Conservation (phyloP, 176 grass and related monocot genomes). For the Rhynchospora pubera region DNA sequence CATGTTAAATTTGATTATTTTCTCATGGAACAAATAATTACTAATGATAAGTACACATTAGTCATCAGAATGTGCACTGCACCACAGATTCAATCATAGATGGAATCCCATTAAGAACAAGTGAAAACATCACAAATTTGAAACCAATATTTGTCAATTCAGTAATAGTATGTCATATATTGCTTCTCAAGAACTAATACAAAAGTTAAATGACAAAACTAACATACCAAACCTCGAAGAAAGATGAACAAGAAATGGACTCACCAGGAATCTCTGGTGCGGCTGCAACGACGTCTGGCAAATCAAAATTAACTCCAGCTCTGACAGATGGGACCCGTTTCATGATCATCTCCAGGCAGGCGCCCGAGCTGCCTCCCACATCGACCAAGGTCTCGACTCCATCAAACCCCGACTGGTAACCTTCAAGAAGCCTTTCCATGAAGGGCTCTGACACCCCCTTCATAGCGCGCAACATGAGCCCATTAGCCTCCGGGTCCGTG, state of each 20-base stretch:
- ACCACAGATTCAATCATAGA: background rate
- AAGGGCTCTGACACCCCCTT: slow-evolving; percentile 70
- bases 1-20: background rate
- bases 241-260: background rate
- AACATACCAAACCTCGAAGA: background rate
- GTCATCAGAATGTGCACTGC: background rate
- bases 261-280: slow-evolving; percentile 49
- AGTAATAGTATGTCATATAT: background rate
- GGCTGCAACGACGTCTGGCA: slow-evolving; percentile 64
- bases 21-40: background rate
- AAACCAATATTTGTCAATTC: background rate
- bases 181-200: background rate
- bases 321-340: slow-evolving; percentile 24
- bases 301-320: slow-evolving; percentile 76
- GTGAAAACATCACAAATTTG: background rate
- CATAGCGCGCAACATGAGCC: slow-evolving; percentile 67
- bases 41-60: background rate
- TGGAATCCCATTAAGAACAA: background rate
- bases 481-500: slow-evolving; percentile 43
- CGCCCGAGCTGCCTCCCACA: slow-evolving; percentile 74
- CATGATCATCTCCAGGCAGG: slow-evolving; percentile 82
- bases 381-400: slow-evolving; percentile 61
- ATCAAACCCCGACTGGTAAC: slow-evolving; percentile 37
- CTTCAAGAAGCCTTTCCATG: slow-evolving; percentile 61
- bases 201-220: background rate